A percentile compares a stretch with the other conserved stretches of the same genome.
Conservation (phyloP, 352 stramenopile genomes). For the Phytophthora multivora region DNA sequence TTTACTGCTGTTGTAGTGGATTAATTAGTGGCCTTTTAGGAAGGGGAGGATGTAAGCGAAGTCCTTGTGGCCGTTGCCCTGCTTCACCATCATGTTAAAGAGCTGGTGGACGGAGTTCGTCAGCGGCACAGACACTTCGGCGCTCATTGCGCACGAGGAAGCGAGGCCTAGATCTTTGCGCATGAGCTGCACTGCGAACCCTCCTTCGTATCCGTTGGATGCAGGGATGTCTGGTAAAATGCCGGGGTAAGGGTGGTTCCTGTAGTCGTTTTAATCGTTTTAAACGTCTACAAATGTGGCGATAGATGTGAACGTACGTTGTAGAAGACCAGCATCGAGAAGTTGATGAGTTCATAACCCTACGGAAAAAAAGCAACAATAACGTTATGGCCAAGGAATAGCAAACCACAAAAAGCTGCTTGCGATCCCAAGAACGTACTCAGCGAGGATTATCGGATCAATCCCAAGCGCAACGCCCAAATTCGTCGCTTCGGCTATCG, state of each 20-base stretch:
- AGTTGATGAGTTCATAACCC: slow-evolving; percentile 96
- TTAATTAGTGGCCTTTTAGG: slow-evolving; percentile 45
- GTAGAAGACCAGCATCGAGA: slow-evolving; percentile 94
- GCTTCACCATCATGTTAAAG: slow-evolving; percentile 73
- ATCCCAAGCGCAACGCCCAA: slow-evolving; percentile 93
- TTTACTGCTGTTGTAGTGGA: background rate
- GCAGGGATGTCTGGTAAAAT: slow-evolving; percentile 84
- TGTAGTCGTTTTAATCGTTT: background rate
- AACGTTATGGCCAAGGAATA: too few relatives aligned
- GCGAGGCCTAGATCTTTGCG: slow-evolving; percentile 96
- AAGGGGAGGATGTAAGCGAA: slow-evolving; percentile 81
- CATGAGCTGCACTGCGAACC: slow-evolving; percentile 93
- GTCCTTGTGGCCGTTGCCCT: slow-evolving; percentile 72
- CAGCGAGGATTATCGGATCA: slow-evolving; percentile 87
- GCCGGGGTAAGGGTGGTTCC: slow-evolving; percentile 92
- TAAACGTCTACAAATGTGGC: background rate
- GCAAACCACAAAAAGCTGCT: background rate
- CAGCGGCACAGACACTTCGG: slow-evolving; percentile 69
- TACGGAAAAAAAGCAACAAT: background rate
- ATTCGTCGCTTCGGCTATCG: slow-evolving; percentile 94
- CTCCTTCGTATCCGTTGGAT: slow-evolving; percentile 81
- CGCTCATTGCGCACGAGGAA: slow-evolving; percentile 80
- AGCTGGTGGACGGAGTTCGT: slow-evolving; percentile 65
- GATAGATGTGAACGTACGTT: slow-evolving; percentile 54
- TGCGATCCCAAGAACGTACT: background rate